Conservation (phyloP, 2,329 filamentous ascomycete species). For the Venturia asperata region DNA sequence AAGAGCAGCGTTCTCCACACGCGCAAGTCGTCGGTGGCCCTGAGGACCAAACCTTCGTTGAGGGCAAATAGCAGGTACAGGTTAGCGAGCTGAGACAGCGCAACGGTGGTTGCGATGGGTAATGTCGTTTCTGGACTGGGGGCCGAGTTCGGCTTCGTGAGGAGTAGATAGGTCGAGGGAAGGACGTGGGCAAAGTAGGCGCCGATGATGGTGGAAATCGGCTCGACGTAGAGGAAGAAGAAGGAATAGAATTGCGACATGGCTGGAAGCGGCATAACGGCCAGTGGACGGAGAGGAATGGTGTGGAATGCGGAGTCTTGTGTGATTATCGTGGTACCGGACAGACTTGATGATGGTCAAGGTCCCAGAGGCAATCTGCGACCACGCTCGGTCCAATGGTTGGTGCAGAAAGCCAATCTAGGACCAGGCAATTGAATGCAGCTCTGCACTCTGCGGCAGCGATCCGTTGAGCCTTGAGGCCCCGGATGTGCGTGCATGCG, state of each 20-base stretch:
- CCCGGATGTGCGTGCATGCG: neutral
- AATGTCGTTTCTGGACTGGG: conserved; percentile 35
- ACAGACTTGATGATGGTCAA: neutral
- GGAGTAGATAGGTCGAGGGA: conserved; percentile 52
- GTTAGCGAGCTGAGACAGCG: conserved; percentile 68
- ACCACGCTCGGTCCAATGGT: neutral
- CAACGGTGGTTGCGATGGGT: conserved; percentile 56
- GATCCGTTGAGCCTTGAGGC: too few species aligned
- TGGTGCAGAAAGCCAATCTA: neutral
- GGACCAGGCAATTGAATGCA: too few species aligned
- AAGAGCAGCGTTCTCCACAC: conserved; percentile 65
- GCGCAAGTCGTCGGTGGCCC: conserved; percentile 57
- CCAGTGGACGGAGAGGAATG: neutral
- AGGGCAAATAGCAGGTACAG: conserved; percentile 70
- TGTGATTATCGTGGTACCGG: neutral
- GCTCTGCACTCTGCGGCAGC: too few species aligned
- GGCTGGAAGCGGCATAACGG: neutral
- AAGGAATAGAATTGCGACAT: conserved; percentile 46
- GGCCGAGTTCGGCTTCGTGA: conserved; percentile 53
- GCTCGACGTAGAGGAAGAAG: conserved; percentile 71
- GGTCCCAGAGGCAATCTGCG: neutral
- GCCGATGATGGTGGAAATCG: conserved; percentile 46
- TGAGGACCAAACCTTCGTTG: conserved; percentile 69
- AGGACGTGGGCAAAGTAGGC: conserved; percentile 47
- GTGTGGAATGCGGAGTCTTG: neutral